These are phyloP conservation scores for Aspergillus aculeatus DNA, from an alignment of 2,329 filamentous ascomycete species.

Conservation along the genomic window DNA sequence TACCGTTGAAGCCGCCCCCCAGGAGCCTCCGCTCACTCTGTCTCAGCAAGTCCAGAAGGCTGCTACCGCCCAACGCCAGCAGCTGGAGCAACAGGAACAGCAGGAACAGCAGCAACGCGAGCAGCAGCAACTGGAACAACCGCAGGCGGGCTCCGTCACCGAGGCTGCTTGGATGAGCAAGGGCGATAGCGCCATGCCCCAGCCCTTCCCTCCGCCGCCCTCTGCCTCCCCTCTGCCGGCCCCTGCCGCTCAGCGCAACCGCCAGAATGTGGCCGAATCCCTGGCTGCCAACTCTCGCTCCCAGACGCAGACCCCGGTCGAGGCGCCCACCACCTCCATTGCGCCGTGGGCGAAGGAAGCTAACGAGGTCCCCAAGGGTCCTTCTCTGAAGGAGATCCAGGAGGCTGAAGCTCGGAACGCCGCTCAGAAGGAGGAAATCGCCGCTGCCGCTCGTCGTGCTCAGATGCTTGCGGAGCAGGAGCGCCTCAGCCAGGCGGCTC, in stretches of 20 bases:
- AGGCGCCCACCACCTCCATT: conserved; percentile 69
- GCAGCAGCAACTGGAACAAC: conserved; percentile 32
- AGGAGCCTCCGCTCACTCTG: conserved; percentile 63
- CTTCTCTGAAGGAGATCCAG: conserved; percentile 94
- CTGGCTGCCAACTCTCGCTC: conserved; percentile 66
- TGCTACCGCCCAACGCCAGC: conserved; percentile 43
- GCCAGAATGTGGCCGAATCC: conserved; percentile 78
- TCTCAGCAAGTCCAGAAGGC: conserved; percentile 85
- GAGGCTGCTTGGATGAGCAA: conserved; percentile 60
- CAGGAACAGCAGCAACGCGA: conserved; percentile 30
- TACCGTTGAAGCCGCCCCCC: not conserved
- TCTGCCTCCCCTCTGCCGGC: conserved; percentile 82
- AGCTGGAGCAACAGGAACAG: conserved; percentile 33
- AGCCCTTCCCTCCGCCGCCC: conserved; percentile 65
- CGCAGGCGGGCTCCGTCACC: conserved; percentile 42
- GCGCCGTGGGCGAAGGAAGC: conserved; percentile 94
- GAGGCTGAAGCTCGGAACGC: conserved; percentile 92
- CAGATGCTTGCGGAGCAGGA: conserved; percentile 72
- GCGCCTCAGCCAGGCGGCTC: conserved; percentile 58
- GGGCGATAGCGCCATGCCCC: conserved; percentile 65
- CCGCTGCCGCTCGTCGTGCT: conserved; percentile 72
- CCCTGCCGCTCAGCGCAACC: conserved; percentile 79
- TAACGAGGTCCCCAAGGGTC: conserved; percentile 71
- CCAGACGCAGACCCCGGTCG: conserved; percentile 71
- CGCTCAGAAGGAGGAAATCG: conserved; percentile 80